These are phyloP conservation scores for Megacollybia platyphylla DNA, from an alignment of 1,284 basidiomycete genomes.

Conservation along the genomic window DNA sequence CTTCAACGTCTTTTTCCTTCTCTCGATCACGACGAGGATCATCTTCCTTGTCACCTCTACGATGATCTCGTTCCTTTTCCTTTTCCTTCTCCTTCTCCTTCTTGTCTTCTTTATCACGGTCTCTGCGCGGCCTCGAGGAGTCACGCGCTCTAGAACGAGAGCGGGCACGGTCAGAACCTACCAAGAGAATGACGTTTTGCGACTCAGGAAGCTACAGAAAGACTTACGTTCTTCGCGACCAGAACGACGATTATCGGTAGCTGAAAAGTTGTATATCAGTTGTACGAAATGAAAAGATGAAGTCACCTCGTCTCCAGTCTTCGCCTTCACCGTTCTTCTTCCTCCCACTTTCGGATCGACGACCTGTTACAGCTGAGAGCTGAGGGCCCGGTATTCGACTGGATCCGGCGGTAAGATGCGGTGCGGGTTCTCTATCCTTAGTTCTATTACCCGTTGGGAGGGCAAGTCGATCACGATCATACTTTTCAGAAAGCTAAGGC, in stretches of 20 bases:
- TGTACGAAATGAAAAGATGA: constrained; percentile 2
- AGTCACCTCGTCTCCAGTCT: constrained; percentile 69
- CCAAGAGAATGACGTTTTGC: neutral
- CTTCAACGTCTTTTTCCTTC: constrained; percentile 30
- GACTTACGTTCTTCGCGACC: constrained; percentile 45
- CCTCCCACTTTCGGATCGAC: constrained; percentile 41
- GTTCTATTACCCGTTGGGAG: constrained; percentile 33
- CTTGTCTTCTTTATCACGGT: constrained; percentile 23
- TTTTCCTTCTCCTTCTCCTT: constrained; percentile 10
- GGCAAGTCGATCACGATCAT: constrained; percentile 66
- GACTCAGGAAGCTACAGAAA: neutral
- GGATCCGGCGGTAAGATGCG: constrained; percentile 39
- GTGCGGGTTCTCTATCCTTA: constrained; percentile 58
- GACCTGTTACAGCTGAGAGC: constrained; percentile 18
- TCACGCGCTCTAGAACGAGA: constrained; percentile 50
- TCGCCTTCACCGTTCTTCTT: constrained; percentile 66
- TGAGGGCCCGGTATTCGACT: constrained; percentile 29
- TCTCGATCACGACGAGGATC: constrained; percentile 19
- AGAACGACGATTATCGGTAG: constrained; percentile 35
- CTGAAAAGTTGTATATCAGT: constrained; percentile 16
- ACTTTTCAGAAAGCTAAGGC: constrained; percentile 67
- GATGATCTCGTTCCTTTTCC: constrained; percentile 19
- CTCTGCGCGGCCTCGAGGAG: constrained; percentile 43
- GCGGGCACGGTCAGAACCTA: constrained; percentile 41
- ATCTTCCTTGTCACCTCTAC: constrained; percentile 17